Evolutionary conservation across 305 asterid species (phyloP).

Genomic region (Fraxinus sp.): DNA sequence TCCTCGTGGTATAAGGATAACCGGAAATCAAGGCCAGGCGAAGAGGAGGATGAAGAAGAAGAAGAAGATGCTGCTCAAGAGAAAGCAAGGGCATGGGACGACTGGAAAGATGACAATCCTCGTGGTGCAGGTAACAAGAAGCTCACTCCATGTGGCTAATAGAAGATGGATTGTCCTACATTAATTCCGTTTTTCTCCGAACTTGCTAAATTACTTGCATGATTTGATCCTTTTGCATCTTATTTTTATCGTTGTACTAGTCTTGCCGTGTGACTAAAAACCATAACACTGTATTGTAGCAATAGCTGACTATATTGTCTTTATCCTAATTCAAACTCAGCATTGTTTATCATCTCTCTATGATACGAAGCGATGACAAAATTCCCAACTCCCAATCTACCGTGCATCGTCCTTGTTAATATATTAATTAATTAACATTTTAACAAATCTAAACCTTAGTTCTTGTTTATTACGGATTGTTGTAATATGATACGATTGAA

Average conservation of each 20-base stretch:
- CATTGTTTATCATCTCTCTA: not conserved
- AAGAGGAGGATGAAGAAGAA: slow-evolving; percentile 55
- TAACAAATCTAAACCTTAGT: not conserved
- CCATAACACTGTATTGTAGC: not conserved
- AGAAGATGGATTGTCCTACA: not conserved
- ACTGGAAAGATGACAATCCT: slow-evolving; percentile 99
- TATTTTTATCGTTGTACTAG: not conserved
- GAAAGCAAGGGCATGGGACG: slow-evolving; percentile 95
- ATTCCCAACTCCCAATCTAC: not conserved
- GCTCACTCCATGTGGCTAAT: slow-evolving; percentile 93
- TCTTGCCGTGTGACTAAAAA: not conserved
- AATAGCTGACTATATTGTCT: not conserved
- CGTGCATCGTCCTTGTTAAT: not conserved
- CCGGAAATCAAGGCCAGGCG: slow-evolving; percentile 37
- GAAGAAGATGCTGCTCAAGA: slow-evolving; percentile 91
- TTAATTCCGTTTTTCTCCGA: not conserved
- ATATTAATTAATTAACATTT: too few species aligned
- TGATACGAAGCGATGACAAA: not conserved
- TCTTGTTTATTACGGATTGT: too few species aligned
- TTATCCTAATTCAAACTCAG: not conserved
- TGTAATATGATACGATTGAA: too few species aligned
- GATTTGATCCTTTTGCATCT: not conserved
- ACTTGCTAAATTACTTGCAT: not conserved
- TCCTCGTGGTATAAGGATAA: slow-evolving; percentile 76
- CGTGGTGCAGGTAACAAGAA: slow-evolving; percentile 98